These are phyloP conservation scores for Kregervanrija pseudodelftensis DNA, from an alignment of 805 yeast genomes.

Conservation along the genomic window DNA sequence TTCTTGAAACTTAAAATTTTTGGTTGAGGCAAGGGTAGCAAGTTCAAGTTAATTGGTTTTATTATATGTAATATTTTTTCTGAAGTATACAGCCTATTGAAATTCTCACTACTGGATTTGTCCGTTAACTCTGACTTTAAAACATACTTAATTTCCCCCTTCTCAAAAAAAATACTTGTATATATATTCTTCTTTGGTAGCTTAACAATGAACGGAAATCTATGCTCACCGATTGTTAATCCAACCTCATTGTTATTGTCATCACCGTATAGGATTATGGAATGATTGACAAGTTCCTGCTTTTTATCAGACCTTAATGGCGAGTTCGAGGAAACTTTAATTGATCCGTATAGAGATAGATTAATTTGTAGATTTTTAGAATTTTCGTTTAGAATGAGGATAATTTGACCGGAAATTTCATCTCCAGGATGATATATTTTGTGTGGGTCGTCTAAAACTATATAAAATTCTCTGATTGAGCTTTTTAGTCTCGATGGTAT, in stretches of 20 bases:
- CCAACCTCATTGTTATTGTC: conserved; percentile 16
- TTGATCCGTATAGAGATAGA: conserved; percentile 48
- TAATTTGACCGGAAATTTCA: conserved; percentile 55
- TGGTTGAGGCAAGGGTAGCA: conserved; percentile 59
- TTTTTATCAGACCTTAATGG: conserved; percentile 44
- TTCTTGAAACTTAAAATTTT: conserved; percentile 58
- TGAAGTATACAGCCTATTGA: conserved; percentile 25
- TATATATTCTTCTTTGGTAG: conserved; percentile 68
- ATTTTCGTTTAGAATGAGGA: conserved; percentile 49
- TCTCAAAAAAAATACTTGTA: conserved; percentile 75
- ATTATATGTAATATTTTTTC: conserved; percentile 54
- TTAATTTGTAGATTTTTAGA: conserved; percentile 46
- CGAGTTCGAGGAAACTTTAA: conserved; percentile 47
- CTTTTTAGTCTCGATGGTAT: conserved; percentile 15
- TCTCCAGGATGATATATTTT: conserved; percentile 78
- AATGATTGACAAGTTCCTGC: conserved; percentile 49
- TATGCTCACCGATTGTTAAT: conserved; percentile 77
- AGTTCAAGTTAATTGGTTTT: conserved; percentile 68
- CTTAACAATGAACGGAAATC: conserved; percentile 78
- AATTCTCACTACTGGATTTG: conserved; percentile 10
- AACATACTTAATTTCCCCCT: conserved; percentile 70
- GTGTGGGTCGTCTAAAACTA: conserved; percentile 69
- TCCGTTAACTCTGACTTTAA: conserved; percentile 31
- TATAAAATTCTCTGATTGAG: conserved; percentile 55
- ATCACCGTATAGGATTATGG: conserved; percentile 51